Conservation (phyloP, 345 rosid genomes). For the Populus euphratica region DNA sequence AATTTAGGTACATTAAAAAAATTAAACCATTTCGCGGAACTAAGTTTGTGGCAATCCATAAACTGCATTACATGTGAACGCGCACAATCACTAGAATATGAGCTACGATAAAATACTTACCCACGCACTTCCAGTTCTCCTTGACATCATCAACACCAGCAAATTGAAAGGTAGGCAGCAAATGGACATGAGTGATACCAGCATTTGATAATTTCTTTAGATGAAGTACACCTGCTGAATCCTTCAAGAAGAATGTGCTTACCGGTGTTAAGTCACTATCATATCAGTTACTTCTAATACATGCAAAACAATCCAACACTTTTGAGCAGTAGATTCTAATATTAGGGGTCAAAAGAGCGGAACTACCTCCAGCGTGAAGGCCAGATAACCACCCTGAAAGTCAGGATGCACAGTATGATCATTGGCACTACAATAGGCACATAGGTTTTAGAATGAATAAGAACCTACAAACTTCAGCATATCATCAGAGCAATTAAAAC, state of each 20-base stretch:
- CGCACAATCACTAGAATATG: background rate
- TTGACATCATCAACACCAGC: slow-evolving; percentile 79
- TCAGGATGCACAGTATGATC: slow-evolving; percentile 59
- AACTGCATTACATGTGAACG: background rate
- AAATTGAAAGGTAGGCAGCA: slow-evolving; percentile 86
- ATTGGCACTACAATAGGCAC: slow-evolving; percentile 49
- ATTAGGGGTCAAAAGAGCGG: slow-evolving; percentile 11
- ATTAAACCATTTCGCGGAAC: no score
- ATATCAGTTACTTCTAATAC: background rate
- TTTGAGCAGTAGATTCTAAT: background rate
- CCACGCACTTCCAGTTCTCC: slow-evolving; percentile 76
- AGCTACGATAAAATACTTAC: slow-evolving; percentile 35
- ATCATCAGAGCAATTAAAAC: background rate
- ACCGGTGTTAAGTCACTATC: slow-evolving; percentile 6
- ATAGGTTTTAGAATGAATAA: slow-evolving; percentile 19
- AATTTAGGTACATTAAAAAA: background rate
- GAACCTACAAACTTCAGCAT: slow-evolving; percentile 3
- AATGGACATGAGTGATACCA: slow-evolving; percentile 85
- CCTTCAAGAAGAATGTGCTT: slow-evolving; percentile 39
- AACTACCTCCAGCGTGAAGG: slow-evolving; percentile 74
- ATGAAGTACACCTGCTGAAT: slow-evolving; percentile 75
- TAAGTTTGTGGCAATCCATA: no score
- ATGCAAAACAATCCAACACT: background rate
- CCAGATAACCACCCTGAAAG: slow-evolving; percentile 73
- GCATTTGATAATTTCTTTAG: slow-evolving; percentile 75